Evolutionary conservation across 2,329 filamentous ascomycete genomes (phyloP).

Genomic region (Pestalotiopsis sp.): DNA sequence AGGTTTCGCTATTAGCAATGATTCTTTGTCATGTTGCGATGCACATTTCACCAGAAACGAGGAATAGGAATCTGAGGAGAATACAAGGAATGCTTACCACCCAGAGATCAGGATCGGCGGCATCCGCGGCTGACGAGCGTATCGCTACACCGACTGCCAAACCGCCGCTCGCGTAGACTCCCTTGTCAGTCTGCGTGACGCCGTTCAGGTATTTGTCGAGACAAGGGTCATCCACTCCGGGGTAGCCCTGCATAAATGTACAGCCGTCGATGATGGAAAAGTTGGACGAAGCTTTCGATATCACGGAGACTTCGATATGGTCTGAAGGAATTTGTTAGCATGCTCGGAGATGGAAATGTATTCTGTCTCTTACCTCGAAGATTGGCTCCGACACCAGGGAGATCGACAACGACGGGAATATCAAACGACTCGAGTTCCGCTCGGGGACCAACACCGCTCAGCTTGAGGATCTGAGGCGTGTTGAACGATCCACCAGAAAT

Average conservation of each 20-base stretch:
- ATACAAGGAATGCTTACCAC: background rate
- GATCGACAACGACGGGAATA: conserved; percentile 48
- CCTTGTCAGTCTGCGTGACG: conserved; percentile 29
- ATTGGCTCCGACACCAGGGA: conserved; percentile 62
- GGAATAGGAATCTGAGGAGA: too few relatives aligned
- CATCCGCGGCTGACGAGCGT: conserved; percentile 1
- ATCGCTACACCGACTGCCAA: conserved; percentile 46
- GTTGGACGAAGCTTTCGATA: conserved; percentile 42
- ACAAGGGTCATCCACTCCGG: conserved; percentile 38
- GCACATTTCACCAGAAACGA: too few relatives aligned
- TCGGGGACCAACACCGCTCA: conserved; percentile 48
- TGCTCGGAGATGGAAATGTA: background rate
- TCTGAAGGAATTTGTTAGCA: conserved; percentile 36
- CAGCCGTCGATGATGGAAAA: conserved; percentile 40
- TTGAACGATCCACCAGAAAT: conserved; percentile 56
- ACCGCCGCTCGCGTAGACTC: conserved; percentile 48
- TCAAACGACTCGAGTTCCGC: conserved; percentile 37
- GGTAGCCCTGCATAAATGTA: conserved; percentile 37
- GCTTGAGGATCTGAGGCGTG: conserved; percentile 54
- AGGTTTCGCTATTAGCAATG: background rate
- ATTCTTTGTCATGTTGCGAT: background rate
- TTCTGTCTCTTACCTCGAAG: conserved; percentile 39
- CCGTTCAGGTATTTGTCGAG: conserved; percentile 36
- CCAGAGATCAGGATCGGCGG: conserved; percentile 3
- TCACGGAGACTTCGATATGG: conserved; percentile 50